Base-by-base conservation (phyloP, 306 rosid genomes). In the Morella rubra region DNA sequence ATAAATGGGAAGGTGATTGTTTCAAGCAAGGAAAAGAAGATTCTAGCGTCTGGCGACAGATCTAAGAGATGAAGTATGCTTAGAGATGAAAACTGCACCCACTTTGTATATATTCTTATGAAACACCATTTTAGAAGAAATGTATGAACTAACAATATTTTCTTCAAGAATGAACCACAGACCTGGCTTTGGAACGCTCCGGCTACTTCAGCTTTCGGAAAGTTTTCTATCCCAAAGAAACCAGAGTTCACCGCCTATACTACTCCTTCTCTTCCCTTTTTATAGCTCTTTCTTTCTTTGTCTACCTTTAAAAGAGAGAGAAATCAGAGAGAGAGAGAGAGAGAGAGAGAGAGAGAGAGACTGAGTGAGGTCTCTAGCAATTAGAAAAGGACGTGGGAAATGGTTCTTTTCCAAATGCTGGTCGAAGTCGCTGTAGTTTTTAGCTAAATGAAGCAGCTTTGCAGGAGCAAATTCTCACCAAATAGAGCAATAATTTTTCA, bases 181-280 rank as follows among this genome's bases (percentile, higher is more conserved):
- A 90, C 91, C 92, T 91, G 69, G 73, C 76, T 78, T 60, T 80
- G 59, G 76, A 72, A 52, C 75, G 37, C 85, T 81, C 89, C 86
- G 83, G 81, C 79, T 68, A 83, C 87, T 79, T 86, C 83, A 89
- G 89, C 87, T 90, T 87, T 86, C 74, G 87, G 91, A 82, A 83
- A 87, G 64, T 27, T 81, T 88, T 71, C 82, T 49, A 85, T 83
- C 89, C 90, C 87, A 88, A 88, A 86, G 85, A 89, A 87, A 83
- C 79, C 80, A 70, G 84, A 85, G 52, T 72, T 44, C 77, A 59
- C 67, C 81, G 58, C 71, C 73, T 77, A 32, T 32, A 53, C 79
- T 83, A 79, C 77, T 74, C 78, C 82, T 80, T 82, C 76, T 78
- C 73, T 75, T 74, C 80, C 71, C 69, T 81, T 86, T 86, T 81